These are phyloP conservation scores for Cordyceps sp. DNA, from an alignment of 2,329 filamentous ascomycete species.

Conservation along the genomic window DNA sequence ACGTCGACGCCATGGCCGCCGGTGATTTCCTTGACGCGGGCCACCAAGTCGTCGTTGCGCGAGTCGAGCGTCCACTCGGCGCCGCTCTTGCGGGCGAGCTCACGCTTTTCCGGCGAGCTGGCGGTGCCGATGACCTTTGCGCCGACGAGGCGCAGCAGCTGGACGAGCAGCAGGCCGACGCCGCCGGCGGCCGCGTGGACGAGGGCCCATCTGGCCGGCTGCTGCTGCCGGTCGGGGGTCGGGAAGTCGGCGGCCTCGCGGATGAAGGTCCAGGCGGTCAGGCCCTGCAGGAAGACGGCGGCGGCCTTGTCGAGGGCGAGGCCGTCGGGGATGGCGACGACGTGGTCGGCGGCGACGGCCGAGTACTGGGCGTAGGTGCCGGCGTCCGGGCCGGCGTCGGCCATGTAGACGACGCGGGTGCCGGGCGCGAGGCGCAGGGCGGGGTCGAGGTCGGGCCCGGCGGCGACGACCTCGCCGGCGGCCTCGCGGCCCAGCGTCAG, in stretches of 20 bases:
- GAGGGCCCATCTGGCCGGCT: slow-evolving; percentile 40
- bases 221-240: slow-evolving; percentile 36
- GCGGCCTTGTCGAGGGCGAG: slow-evolving; percentile 47
- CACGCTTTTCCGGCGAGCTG: slow-evolving; percentile 54
- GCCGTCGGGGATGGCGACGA: slow-evolving; percentile 45
- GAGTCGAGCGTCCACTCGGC: slow-evolving; percentile 62
- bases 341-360: slow-evolving; percentile 31
- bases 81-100: slow-evolving; percentile 51
- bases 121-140: slow-evolving; percentile 70
- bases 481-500: slow-evolving; percentile 68
- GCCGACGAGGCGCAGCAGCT: slow-evolving; percentile 56
- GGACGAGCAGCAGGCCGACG: slow-evolving; percentile 57
- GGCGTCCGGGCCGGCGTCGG: slow-evolving; percentile 8
- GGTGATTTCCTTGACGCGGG: slow-evolving; percentile 51
- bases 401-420: slow-evolving; percentile 57
- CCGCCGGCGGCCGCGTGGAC: slow-evolving; percentile 79
- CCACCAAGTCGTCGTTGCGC: slow-evolving; percentile 32
- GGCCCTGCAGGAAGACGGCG: slow-evolving; percentile 59
- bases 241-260: slow-evolving; percentile 62
- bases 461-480: slow-evolving; percentile 50
- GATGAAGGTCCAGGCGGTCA: slow-evolving; percentile 68
- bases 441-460: slow-evolving; percentile 31
- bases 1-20: slow-evolving; percentile 55
- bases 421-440: slow-evolving; percentile 38
- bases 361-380: slow-evolving; percentile 41